phyloP scores from a whole-genome alignment of 1,139 yeast genomes.

The Sugiyamaella sp. region DNA sequence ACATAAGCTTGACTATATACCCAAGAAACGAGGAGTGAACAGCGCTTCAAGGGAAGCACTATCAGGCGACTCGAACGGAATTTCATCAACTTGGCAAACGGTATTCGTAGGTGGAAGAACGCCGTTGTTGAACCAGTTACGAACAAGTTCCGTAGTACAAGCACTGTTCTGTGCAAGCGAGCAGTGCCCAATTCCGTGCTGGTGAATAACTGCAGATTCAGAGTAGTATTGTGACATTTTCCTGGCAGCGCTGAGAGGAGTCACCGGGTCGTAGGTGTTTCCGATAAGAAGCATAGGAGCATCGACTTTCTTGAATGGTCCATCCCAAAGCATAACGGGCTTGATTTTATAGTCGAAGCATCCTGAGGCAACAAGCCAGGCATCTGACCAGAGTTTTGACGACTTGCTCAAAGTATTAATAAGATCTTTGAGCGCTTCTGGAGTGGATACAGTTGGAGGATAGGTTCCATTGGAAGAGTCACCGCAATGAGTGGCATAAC shows the following conservation, averaged over 20 bases:
- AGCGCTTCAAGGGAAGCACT: neutral
- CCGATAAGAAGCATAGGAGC: constrained; percentile 26
- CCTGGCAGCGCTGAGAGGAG: constrained; percentile 25
- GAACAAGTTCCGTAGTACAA: constrained; percentile 20
- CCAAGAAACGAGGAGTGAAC: constrained; percentile 9
- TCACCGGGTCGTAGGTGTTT: constrained; percentile 26
- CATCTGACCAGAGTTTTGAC: constrained; percentile 18
- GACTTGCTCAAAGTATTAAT: constrained; percentile 1
- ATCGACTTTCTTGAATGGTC: constrained; percentile 25
- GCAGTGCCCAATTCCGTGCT: constrained; percentile 26
- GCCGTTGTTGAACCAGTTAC: constrained; percentile 23
- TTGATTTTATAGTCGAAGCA: constrained; percentile 19
- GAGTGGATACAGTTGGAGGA: constrained; percentile 2
- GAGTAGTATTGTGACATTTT: constrained; percentile 26
- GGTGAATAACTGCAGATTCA: constrained; percentile 23
- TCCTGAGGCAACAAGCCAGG: constrained; percentile 12
- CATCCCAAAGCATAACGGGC: constrained; percentile 26
- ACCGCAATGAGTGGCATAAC: constrained; percentile 26
- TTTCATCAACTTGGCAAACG: constrained; percentile 22
- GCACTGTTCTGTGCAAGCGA: constrained; percentile 25
- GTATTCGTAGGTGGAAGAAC: constrained; percentile 21
- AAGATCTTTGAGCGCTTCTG: constrained; percentile 17
- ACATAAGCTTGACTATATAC: constrained; percentile 2
- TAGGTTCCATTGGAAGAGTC: constrained; percentile 20
- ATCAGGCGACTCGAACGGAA: constrained; percentile 10